Base-by-base conservation (phyloP, 202 grass and related monocot species). In the Digitaria exilis region DNA sequence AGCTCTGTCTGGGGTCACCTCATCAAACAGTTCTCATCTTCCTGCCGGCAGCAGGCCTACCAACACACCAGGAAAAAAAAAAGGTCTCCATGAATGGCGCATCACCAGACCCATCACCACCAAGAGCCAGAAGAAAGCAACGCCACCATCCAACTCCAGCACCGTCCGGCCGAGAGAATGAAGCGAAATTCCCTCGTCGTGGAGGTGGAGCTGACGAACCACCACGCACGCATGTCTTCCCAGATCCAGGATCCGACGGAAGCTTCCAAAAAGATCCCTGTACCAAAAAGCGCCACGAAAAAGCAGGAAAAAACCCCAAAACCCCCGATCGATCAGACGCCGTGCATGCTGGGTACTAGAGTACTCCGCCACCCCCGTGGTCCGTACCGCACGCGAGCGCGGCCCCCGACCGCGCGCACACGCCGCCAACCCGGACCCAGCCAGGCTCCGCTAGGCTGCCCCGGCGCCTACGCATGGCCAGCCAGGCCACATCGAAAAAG, bases 201-300 rank as follows among this genome's bases (percentile, higher is more conserved):
- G 69, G 30, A 45, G 71, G 63, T 80, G 69, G 30, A 45, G 71
- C 24, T 54, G 59, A 76, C 45, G 71, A 51, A 66, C 34, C 82
- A 66, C 68, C 86, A 5, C 16, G 26, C 30, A 34, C 37, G 37
- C 37, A n/a, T 26, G 43, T 50, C 65, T 13, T 63, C 55, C 71
- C 65, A 73, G 66, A 82, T 78, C 50, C 57, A 14, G 58, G 73
- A 77, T 43, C 58, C n/a, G n/a, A n/a, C n/a, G 58, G 87, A 86
- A 82, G 49, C 59, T 89, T 89, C 88, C 83, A 86, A 86, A 86
- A 86, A 82, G 83, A 49, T 10, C 13, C 19, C 78, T 58, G 78
- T 64, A 56, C 37, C 37, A n/a, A 80, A 44, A 31, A 86, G 22
- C 26, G 16, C 13, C 8, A 6, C n/a, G 17, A 87, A 50, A 67